Evolutionary conservation across 2,329 filamentous ascomycete genomes (phyloP).

Genomic region (Trichoderma koningii): DNA sequence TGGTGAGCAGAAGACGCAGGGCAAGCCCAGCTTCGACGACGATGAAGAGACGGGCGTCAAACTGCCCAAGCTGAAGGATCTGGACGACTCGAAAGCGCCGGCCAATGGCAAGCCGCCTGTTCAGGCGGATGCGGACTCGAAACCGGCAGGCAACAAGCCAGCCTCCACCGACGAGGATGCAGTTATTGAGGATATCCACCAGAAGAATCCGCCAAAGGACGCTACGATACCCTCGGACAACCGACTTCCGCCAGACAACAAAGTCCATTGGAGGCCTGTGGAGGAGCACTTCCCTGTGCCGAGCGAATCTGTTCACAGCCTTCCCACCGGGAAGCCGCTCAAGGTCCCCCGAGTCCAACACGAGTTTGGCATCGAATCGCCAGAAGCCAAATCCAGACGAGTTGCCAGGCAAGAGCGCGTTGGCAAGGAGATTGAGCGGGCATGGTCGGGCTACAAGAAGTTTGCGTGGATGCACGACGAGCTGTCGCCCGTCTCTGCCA

Average conservation of each 20-base stretch:
- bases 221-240: conserved; percentile 19
- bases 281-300: conserved; percentile 77
- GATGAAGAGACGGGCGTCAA: conserved; percentile 26
- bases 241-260: conserved; percentile 12
- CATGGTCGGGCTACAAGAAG: conserved; percentile 80
- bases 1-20: conserved; percentile 2
- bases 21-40: conserved; percentile 5
- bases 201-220: conserved; percentile 36
- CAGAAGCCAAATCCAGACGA: conserved; percentile 61
- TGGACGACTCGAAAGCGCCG: conserved; percentile 21
- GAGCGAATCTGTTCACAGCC: conserved; percentile 66
- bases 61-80: conserved; percentile 25
- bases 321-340: conserved; percentile 72
- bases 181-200: conserved; percentile 30
- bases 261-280: conserved; percentile 71
- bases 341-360: conserved; percentile 76
- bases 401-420: conserved; percentile 66
- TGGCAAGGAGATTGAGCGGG: conserved; percentile 71
- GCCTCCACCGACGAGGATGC: conserved; percentile 7
- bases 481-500: conserved; percentile 69
- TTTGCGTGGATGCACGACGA: conserved; percentile 88
- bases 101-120: conserved; percentile 10
- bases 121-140: background rate
- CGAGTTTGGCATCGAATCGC: conserved; percentile 67
- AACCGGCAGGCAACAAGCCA: background rate